These are phyloP conservation scores for Ophiostoma sp. DNA, from an alignment of 2,329 filamentous ascomycete species.

Conservation along the genomic window DNA sequence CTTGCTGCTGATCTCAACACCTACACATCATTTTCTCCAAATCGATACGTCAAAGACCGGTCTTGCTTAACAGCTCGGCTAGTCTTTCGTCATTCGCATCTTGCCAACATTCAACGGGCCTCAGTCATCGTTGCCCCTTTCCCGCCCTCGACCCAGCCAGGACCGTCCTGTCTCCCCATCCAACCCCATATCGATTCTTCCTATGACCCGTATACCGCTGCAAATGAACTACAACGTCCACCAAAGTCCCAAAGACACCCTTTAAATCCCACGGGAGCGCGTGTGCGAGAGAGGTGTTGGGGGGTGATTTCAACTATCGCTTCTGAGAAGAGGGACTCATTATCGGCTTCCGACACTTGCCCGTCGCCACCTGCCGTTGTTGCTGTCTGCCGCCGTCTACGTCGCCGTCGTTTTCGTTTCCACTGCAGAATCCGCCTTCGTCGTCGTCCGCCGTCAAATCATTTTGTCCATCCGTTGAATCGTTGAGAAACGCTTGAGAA, in stretches of 20 bases:
- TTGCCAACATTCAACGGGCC: constrained; percentile 24
- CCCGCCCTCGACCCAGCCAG: constrained; percentile 9
- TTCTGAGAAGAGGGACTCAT: constrained; percentile 42
- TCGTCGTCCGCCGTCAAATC: constrained; percentile 30
- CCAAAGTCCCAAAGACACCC: constrained; percentile 61
- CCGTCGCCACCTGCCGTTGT: constrained; percentile 28
- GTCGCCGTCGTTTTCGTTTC: constrained; percentile 32
- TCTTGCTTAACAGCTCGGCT: constrained; percentile 24
- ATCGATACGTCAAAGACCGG: constrained; percentile 18
- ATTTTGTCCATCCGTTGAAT: background rate
- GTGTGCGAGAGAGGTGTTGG: constrained; percentile 60
- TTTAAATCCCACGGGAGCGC: constrained; percentile 70
- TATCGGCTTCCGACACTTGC: constrained; percentile 37
- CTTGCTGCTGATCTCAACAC: constrained; percentile 5
- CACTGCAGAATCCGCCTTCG: constrained; percentile 30
- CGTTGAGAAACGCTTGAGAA: background rate
- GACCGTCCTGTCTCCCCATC: constrained; percentile 8
- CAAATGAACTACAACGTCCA: constrained; percentile 54
- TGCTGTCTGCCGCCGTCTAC: constrained; percentile 34
- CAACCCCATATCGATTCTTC: constrained; percentile 41
- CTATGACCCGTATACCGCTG: constrained; percentile 57
- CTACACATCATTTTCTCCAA: background rate
- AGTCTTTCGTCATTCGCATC: constrained; percentile 15
- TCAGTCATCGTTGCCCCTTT: constrained; percentile 23
- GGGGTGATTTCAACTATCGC: constrained; percentile 61